Base-by-base conservation (phyloP, 176 grass and related monocot species). In the Zea luxurians region DNA sequence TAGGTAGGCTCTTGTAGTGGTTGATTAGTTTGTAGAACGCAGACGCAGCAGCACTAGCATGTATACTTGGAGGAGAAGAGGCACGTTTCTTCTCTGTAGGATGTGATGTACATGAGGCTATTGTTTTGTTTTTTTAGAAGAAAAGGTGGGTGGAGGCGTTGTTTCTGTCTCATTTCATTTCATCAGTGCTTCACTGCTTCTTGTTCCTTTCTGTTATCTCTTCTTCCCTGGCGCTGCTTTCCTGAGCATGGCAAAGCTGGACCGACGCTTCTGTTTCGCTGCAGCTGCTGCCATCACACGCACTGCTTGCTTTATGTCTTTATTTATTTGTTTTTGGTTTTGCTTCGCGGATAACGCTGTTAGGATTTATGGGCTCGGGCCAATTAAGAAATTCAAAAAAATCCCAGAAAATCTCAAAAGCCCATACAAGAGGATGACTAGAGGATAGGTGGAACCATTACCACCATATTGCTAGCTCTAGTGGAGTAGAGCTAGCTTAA, bases 101-200 rank as follows among this genome's bases (percentile, higher is more conserved):
- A 68, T 52, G 7, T 5, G 36, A 75, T 74, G 86, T 84, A 76
- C 76, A 83, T 86, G 74, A 53, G 52, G 52, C 15, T 53, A 17
- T 53, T n/a, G 16, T 55, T 7, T 8, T n/a, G 27, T 27, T 27
- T 27, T 27, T 27, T 0, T 48, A 73, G 48, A 61, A 59, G 2
- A 10, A 42, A 47, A 21, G 18, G 41, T 58, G 50, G 52, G 21
- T 48, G 45, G 45, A 45, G 70, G 9, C 47, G 47, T 1, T 45
- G 67, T 4, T 54, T 10, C n/a, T n/a, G n/a, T n/a, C n/a, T n/a
- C n/a, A n/a, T n/a, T n/a, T n/a, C n/a, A n/a, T n/a, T n/a, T n/a
- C n/a, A 54, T n/a, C 16, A 15, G 2, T n/a, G 27, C 27, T 27
- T 27, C 27, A 27, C 27, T 27, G 20, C 42, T 36, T 10, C 1